Percentiles rank a stretch among this genome's conserved stretches.
phyloP scores from a whole-genome alignment of 129 eudicot genomes.

The Flaveria ramosissima region DNA sequence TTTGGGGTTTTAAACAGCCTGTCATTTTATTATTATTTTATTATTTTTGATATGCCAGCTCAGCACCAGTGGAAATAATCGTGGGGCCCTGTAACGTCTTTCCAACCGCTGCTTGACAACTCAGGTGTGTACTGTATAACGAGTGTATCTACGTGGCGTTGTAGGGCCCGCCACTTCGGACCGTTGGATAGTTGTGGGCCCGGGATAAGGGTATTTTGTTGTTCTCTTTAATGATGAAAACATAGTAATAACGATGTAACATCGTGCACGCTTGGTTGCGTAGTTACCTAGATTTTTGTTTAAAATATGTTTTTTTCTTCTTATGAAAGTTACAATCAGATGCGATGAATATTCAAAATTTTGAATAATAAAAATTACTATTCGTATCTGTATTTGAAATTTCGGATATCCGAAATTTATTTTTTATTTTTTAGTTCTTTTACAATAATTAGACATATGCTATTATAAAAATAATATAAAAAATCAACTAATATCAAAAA shows the following conservation, averaged over 20 bases:
- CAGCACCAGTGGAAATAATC: conserved; percentile 32
- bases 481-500: no score
- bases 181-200: conserved; percentile 10
- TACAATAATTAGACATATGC: no score
- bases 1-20: conserved; percentile 51
- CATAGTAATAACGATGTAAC: neutral
- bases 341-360: no score
- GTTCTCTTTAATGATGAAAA: neutral
- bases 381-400: no score
- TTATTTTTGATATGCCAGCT: conserved; percentile 21
- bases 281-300: neutral
- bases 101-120: conserved; percentile 70
- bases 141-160: conserved; percentile 48
- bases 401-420: no score
- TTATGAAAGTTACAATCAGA: no score
- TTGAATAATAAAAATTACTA: no score
- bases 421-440: no score
- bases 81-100: conserved; percentile 59
- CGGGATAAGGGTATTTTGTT: neutral
- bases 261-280: neutral
- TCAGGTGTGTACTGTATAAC: conserved; percentile 61
- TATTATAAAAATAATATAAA: no score
- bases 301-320: no score
- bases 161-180: neutral
- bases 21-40: conserved; percentile 24